A percentile compares a stretch with the other conserved stretches of the same genome.
Evolutionary conservation across 1,139 yeast species (phyloP).

Genomic region (Eremothecium coryli): DNA sequence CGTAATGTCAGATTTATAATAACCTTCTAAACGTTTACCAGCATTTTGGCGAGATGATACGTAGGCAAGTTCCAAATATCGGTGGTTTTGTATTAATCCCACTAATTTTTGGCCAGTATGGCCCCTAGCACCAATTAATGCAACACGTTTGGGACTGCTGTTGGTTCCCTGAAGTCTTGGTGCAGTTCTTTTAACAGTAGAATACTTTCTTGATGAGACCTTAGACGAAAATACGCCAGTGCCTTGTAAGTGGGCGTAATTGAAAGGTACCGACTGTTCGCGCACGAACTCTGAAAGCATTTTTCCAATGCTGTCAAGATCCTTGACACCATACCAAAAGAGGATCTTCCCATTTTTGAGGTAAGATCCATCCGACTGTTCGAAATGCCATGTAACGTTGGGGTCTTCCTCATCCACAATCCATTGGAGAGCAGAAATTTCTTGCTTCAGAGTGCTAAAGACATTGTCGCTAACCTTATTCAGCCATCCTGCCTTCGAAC

Average conservation of each 20-base stretch:
- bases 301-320: constrained; percentile 51
- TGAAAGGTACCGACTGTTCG: constrained; percentile 10
- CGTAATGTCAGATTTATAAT: constrained; percentile 66
- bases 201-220: constrained; percentile 28
- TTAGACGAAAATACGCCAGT: constrained; percentile 30
- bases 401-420: constrained; percentile 83
- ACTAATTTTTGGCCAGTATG: constrained; percentile 92
- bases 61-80: constrained; percentile 76
- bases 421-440: constrained; percentile 73
- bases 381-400: constrained; percentile 85
- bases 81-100: constrained; percentile 76
- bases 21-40: constrained; percentile 81
- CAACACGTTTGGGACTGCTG: constrained; percentile 56
- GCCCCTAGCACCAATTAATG: constrained; percentile 97
- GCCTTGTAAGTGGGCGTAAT: constrained; percentile 12
- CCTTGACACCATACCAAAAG: constrained; percentile 88
- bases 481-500: constrained; percentile 90
- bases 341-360: constrained; percentile 80
- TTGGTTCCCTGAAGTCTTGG: constrained; percentile 70
- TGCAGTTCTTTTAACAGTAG: constrained; percentile 37
- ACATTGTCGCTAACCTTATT: constrained; percentile 94
- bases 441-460: constrained; percentile 72
- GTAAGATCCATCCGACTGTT: constrained; percentile 89
- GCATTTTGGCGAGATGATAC: constrained; percentile 92
- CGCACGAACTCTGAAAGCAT: constrained; percentile 58